phyloP scores from a whole-genome alignment of 176 grass and related monocot species.

The Ananas comosus region DNA sequence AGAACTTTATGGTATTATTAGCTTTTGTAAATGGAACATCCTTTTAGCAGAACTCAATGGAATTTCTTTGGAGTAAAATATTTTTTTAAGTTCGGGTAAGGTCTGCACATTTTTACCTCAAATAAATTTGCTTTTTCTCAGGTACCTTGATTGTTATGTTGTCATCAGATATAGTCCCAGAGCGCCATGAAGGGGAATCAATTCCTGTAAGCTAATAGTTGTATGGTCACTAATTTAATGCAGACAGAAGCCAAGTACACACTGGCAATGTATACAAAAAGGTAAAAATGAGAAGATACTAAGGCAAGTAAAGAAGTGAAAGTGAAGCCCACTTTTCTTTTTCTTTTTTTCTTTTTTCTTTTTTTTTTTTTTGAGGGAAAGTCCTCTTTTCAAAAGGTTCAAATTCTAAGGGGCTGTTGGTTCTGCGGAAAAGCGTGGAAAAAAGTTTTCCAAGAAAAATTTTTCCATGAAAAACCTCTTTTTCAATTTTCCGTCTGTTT shows the following conservation, averaged over 20 bases:
- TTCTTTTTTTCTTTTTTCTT: neutral
- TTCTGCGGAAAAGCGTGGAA: too few species aligned
- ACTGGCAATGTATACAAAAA: neutral
- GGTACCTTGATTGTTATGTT: conserved; percentile 92
- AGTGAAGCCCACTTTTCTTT: neutral
- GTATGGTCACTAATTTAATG: neutral
- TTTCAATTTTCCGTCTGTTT: too few species aligned
- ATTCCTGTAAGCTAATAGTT: conserved; percentile 54
- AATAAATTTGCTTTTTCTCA: conserved; percentile 10
- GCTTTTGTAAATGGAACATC: too few species aligned
- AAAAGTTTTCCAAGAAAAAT: too few species aligned
- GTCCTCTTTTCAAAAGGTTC: too few species aligned
- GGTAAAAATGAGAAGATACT: neutral
- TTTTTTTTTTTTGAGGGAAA: neutral
- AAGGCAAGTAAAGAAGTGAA: neutral
- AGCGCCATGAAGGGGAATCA: conserved; percentile 91
- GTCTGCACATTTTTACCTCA: neutral
- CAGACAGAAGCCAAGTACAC: neutral
- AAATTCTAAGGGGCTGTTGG: too few species aligned
- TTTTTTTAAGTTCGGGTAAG: too few species aligned
- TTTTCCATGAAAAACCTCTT: too few species aligned
- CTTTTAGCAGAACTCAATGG: too few species aligned
- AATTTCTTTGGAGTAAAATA: too few species aligned
- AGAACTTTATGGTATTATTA: too few species aligned
- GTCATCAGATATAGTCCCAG: conserved; percentile 37